Conservation (phyloP, 768 basidiomycete genomes). For the Podaxis rugospora region DNA sequence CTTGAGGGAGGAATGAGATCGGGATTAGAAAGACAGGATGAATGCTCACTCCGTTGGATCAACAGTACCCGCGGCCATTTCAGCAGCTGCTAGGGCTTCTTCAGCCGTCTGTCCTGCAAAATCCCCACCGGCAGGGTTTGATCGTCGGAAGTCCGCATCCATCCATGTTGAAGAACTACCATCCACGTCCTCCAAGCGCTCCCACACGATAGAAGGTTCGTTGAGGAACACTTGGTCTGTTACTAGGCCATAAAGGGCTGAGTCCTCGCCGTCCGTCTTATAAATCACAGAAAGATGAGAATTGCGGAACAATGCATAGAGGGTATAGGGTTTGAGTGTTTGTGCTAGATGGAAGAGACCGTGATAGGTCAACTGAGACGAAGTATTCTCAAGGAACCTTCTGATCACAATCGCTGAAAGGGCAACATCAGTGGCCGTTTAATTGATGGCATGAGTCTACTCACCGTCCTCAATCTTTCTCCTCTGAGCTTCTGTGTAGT, state of each 20-base stretch:
- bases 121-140: constrained; percentile 75
- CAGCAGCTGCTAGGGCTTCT: constrained; percentile 47
- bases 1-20: constrained; percentile 29
- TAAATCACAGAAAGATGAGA: constrained; percentile 88
- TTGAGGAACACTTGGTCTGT: constrained; percentile 80
- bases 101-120: constrained; percentile 72
- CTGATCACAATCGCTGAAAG: constrained; percentile 60
- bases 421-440: neutral
- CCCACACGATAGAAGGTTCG: constrained; percentile 86
- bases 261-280: constrained; percentile 32
- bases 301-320: constrained; percentile 88
- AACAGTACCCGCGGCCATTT: constrained; percentile 31
- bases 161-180: constrained; percentile 75
- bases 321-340: constrained; percentile 44
- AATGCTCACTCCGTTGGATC: constrained; percentile 60
- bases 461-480: constrained; percentile 69
- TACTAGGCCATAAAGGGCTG: constrained; percentile 72
- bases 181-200: constrained; percentile 84
- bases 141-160: constrained; percentile 60
- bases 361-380: constrained; percentile 84
- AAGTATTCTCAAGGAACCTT: constrained; percentile 62
- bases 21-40: neutral
- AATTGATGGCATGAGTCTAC: constrained; percentile 15
- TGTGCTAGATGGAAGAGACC: constrained; percentile 80
- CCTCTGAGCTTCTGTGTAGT: constrained; percentile 50